Base-by-base conservation (phyloP, 2,329 filamentous ascomycete species). In the Phyllosticta citrichinensis region DNA sequence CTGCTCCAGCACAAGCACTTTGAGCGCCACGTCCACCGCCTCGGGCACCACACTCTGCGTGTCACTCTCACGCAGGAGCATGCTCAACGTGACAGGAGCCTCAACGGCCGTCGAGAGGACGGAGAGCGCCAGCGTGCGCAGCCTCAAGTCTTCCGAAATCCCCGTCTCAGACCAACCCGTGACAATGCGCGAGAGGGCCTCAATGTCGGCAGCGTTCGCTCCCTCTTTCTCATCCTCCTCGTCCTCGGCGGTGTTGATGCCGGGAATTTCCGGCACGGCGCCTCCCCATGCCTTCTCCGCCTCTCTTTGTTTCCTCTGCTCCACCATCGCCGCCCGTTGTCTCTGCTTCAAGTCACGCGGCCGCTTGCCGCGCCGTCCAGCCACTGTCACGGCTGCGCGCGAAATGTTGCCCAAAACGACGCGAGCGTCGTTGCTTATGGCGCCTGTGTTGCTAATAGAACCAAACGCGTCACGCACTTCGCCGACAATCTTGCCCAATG, bases 131-230 rank as follows among this genome's bases (percentile, higher is more conserved):
- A 87, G 89, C 14, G 86, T 76, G 0, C 88, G 83, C 65, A 91
- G 81, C 3, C 88, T 80, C 12, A 89, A 76, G 67, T 91, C 87
- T 69, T 91, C 87, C 62, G 80, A 80, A 0, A 72, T 63, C 0
- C 85, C 86, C 61, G 83, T 85, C 63, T 84, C 81, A 65, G 86
- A 80, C 87, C 87, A 90, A 0, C 85, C 86, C 14, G 80, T 75
- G 0, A 89, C 77, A 62, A 90, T 88, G 62, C 79, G 55, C 80
- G 77, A 30, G 79, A 83, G 61, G 79, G 79, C 63, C 74, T 79
- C 53, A 67, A 73, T 65, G 69, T 77, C 66, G 77, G 76, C 55
- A 76, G 69, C 63, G 50, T 69, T 65, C 3, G 65, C 64, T 17
- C 65, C 58, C 4, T 68, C 64, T 6, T 68, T 68, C 3, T 73